A percentile compares a stretch with the other conserved stretches of the same genome.
phyloP scores from a whole-genome alignment of 2,329 filamentous ascomycete genomes.

The Allantophomopsis cytisporea region DNA sequence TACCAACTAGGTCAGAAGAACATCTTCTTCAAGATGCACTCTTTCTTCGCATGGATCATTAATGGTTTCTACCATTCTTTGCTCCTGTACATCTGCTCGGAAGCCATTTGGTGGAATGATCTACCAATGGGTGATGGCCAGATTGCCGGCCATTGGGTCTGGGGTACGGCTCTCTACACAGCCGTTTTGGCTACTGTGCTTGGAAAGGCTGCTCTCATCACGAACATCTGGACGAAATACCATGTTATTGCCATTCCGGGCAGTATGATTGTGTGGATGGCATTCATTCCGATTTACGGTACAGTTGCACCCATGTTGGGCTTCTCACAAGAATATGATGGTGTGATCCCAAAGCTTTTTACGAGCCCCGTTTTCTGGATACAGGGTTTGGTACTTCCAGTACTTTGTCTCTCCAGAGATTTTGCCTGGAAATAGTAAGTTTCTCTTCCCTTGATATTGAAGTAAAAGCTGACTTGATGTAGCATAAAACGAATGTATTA shows the following conservation, averaged over 20 bases:
- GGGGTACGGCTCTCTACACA: conserved; percentile 91
- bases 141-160: conserved; percentile 89
- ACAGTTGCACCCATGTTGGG: conserved; percentile 70
- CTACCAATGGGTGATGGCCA: conserved; percentile 67
- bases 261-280: conserved; percentile 82
- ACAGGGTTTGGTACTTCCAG: conserved; percentile 68
- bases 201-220: conserved; percentile 86
- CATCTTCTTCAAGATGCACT: conserved; percentile 83
- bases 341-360: conserved; percentile 71
- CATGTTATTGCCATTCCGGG: conserved; percentile 91
- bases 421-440: conserved; percentile 85
- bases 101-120: conserved; percentile 73
- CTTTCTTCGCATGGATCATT: conserved; percentile 83
- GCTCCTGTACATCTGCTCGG: conserved; percentile 74
- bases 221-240: conserved; percentile 98
- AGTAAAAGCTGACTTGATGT: not conserved
- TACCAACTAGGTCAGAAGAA: conserved; percentile 91
- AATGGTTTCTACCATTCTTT: conserved; percentile 96
- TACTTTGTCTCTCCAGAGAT: conserved; percentile 74
- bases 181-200: conserved; percentile 87
- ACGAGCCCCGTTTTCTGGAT: conserved; percentile 80
- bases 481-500: conserved; percentile 87
- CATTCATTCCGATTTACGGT: conserved; percentile 78
- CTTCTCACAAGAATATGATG: conserved; percentile 74
- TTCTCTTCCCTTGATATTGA: not conserved